A percentile compares a stretch with the other conserved stretches of the same genome.
Conservation (phyloP, 257 asterid genomes). For the Petrea volubilis region DNA sequence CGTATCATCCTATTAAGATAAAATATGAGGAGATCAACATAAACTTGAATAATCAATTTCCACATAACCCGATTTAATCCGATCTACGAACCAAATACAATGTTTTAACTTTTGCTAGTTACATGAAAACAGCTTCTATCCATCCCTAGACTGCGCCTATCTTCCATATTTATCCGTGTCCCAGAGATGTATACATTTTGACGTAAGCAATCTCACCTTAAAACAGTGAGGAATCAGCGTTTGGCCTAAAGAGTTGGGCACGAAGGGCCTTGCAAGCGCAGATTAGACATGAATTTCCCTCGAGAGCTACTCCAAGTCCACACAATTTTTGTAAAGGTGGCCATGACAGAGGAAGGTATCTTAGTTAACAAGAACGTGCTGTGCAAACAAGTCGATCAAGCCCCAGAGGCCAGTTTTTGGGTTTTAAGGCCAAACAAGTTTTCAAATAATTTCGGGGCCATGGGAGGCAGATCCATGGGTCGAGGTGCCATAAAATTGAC, state of each 20-base stretch:
- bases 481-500: slow-evolving; percentile 89
- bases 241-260: not conserved
- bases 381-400: slow-evolving; percentile 6
- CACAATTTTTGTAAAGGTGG: not conserved
- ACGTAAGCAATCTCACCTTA: not conserved
- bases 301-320: too few species aligned
- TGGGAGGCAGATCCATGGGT: slow-evolving; percentile 54
- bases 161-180: not conserved
- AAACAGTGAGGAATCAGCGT: not conserved
- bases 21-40: not conserved
- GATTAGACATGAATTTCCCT: not conserved
- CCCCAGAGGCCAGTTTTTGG: slow-evolving; percentile 37
- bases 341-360: not conserved
- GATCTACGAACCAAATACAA: not conserved
- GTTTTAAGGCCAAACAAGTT: slow-evolving; percentile 69
- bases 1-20: not conserved
- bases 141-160: not conserved
- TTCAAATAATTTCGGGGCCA: slow-evolving; percentile 59
- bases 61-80: not conserved
- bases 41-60: not conserved
- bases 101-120: too few species aligned
- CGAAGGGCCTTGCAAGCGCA: not conserved
- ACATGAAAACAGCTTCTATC: not conserved
- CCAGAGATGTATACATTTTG: not conserved
- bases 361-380: not conserved